Evolutionary conservation across 1,284 basidiomycete genomes (phyloP).

Genomic region (Anthracocystis panici-leucophaei): DNA sequence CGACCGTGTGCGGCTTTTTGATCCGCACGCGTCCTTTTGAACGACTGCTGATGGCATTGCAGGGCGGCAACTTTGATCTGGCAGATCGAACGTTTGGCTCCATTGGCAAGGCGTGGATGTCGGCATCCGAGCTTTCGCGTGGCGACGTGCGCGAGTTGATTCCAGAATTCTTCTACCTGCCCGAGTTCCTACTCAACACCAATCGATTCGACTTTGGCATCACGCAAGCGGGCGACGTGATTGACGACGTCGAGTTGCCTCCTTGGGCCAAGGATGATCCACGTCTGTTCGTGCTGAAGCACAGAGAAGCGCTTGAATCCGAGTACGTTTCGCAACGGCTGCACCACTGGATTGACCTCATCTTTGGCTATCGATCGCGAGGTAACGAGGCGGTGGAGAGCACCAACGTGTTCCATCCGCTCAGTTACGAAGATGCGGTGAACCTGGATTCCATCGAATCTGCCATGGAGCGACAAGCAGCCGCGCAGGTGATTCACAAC

Average conservation of each 20-base stretch:
- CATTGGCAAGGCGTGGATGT: constrained; percentile 79
- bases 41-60: constrained; percentile 57
- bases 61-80: constrained; percentile 86
- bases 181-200: constrained; percentile 72
- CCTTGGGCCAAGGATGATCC: constrained; percentile 90
- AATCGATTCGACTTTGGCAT: constrained; percentile 80
- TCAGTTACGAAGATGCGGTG: constrained; percentile 83
- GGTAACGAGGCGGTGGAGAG: constrained; percentile 72
- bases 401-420: constrained; percentile 90
- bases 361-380: constrained; percentile 65
- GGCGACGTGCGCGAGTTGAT: constrained; percentile 95
- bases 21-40: constrained; percentile 82
- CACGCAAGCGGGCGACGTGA: constrained; percentile 83
- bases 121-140: constrained; percentile 85
- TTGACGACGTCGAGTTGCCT: constrained; percentile 89
- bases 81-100: constrained; percentile 90
- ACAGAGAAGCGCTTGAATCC: constrained; percentile 89
- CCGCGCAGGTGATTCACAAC: constrained; percentile 94
- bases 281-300: constrained; percentile 82
- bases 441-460: constrained; percentile 79
- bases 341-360: constrained; percentile 89
- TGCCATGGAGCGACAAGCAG: constrained; percentile 87
- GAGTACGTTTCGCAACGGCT: constrained; percentile 87
- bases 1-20: constrained; percentile 95
- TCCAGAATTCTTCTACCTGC: constrained; percentile 83